Conservation (phyloP, 371 early-diverging fungal genomes). For the Mortierella sp. region DNA sequence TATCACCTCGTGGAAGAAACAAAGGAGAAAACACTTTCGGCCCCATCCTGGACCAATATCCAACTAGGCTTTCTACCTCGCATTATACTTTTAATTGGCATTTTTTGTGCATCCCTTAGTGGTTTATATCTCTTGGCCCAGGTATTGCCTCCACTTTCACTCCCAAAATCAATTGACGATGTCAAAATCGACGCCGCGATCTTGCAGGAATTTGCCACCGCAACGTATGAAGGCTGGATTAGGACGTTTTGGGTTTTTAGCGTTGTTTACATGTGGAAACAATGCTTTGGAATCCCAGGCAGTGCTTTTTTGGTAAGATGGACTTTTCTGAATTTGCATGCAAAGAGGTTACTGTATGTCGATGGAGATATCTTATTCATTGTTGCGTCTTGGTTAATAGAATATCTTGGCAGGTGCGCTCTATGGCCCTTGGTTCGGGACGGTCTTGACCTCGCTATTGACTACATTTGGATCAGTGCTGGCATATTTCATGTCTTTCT, state of each 20-base stretch:
- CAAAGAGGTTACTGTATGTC: background rate
- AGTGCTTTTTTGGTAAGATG: conserved; percentile 56
- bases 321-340: too few relatives aligned
- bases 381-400: conserved; percentile 16
- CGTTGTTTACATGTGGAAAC: conserved; percentile 58
- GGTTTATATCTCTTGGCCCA: conserved; percentile 43
- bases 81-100: conserved; percentile 40
- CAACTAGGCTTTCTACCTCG: conserved; percentile 45
- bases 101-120: conserved; percentile 43
- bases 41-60: conserved; percentile 6
- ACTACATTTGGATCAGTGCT: conserved; percentile 54
- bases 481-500: conserved; percentile 58
- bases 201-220: conserved; percentile 55
- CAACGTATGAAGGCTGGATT: conserved; percentile 52
- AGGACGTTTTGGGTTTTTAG: conserved; percentile 57
- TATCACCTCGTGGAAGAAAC: conserved; percentile 14
- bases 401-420: conserved; percentile 58
- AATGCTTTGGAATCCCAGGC: conserved; percentile 58
- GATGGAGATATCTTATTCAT: background rate
- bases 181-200: conserved; percentile 56
- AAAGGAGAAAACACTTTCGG: background rate
- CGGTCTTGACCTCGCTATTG: conserved; percentile 51
- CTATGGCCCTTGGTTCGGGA: conserved; percentile 57
- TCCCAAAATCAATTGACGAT: conserved; percentile 57
- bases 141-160: conserved; percentile 51